These are phyloP conservation scores for Trichoderma sp. DNA, from an alignment of 2,329 filamentous ascomycete genomes.

Conservation along the genomic window DNA sequence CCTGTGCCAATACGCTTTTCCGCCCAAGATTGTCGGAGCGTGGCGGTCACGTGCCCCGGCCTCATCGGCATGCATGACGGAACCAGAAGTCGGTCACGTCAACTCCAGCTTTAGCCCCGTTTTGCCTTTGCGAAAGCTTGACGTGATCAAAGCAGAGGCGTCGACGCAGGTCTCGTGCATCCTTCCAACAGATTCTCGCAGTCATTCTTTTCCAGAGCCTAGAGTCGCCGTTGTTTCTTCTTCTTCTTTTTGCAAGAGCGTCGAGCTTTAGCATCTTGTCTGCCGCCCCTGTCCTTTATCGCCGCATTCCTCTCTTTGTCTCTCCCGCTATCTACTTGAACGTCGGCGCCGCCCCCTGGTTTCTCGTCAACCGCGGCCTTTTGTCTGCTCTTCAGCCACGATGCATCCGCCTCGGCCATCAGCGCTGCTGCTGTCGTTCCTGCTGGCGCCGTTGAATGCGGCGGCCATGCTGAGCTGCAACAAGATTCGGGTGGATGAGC, in stretches of 20 bases:
- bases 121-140: constrained; percentile 31
- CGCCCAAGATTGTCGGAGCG: background rate
- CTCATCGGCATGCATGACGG: constrained; percentile 35
- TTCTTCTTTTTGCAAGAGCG: background rate
- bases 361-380: background rate
- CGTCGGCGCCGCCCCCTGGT: background rate
- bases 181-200: background rate
- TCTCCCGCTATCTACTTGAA: background rate
- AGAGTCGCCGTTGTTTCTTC: background rate
- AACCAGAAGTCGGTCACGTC: constrained; percentile 32
- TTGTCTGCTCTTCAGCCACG: constrained; percentile 21
- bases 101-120: constrained; percentile 19
- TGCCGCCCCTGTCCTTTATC: background rate
- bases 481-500: constrained; percentile 58
- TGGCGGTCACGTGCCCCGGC: constrained; percentile 35
- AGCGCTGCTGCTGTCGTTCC: constrained; percentile 41
- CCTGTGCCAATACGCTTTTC: background rate
- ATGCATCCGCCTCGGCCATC: constrained; percentile 47
- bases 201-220: constrained; percentile 19
- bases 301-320: background rate
- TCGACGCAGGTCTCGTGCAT: constrained; percentile 1
- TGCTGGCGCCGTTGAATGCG: constrained; percentile 42
- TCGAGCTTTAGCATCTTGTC: background rate
- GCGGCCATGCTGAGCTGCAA: constrained; percentile 62
- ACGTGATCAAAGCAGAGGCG: constrained; percentile 34